These are phyloP conservation scores for Venturia oleaginea DNA, from an alignment of 2,329 filamentous ascomycete species.

Conservation along the genomic window DNA sequence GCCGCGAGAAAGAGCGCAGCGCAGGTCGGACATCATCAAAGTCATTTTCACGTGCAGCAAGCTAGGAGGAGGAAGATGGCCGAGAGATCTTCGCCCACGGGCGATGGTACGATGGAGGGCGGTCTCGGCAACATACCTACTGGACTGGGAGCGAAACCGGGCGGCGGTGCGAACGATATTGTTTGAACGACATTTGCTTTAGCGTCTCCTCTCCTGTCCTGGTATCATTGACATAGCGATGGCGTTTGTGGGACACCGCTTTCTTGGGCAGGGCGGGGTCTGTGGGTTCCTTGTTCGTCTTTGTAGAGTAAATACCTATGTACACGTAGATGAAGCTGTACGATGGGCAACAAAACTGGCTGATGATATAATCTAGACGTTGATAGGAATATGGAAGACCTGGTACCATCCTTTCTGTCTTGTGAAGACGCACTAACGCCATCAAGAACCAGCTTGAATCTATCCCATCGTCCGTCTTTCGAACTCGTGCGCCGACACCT, in stretches of 20 bases:
- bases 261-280: background rate
- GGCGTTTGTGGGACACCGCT: background rate
- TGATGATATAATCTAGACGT: background rate
- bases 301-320: background rate
- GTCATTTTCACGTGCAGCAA: background rate
- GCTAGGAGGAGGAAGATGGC: constrained; percentile 4
- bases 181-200: background rate
- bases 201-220: background rate
- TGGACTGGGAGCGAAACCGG: background rate
- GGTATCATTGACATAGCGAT: background rate
- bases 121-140: background rate
- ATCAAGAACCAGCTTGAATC: too few relatives aligned
- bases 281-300: background rate
- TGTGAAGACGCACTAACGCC: too few relatives aligned
- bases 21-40: background rate
- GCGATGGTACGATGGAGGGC: background rate
- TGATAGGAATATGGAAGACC: background rate
- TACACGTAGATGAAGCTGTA: background rate
- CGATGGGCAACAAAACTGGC: background rate
- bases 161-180: background rate
- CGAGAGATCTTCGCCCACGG: background rate
- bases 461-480: too few relatives aligned
- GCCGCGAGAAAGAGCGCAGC: background rate
- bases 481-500: too few relatives aligned
- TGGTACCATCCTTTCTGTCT: too few relatives aligned